Evolutionary conservation across 768 basidiomycete species (phyloP).

Genomic region (Rhodotorula toruloides): DNA sequence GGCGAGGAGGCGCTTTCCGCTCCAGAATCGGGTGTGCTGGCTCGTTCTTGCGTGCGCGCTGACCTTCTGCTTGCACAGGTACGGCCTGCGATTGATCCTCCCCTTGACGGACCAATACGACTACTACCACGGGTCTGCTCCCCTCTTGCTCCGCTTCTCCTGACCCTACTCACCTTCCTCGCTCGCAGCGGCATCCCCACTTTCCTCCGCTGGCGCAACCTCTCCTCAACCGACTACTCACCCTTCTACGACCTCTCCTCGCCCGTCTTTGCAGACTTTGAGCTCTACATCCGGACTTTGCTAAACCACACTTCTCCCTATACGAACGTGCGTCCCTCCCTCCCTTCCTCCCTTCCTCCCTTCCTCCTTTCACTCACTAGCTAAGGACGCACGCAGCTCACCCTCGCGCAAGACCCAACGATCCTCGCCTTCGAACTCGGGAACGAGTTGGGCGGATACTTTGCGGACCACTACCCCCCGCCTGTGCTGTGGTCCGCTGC

Average conservation of each 20-base stretch:
- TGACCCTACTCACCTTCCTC: too few relatives aligned
- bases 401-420: slow-evolving; percentile 37
- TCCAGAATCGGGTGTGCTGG: too few relatives aligned
- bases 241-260: slow-evolving; percentile 39
- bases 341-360: background rate
- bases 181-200: slow-evolving; percentile 11
- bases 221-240: slow-evolving; percentile 22
- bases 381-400: slow-evolving; percentile 8
- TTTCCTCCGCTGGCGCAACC: slow-evolving; percentile 40
- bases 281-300: slow-evolving; percentile 31
- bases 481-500: slow-evolving; percentile 36
- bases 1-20: background rate
- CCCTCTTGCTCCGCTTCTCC: background rate
- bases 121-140: slow-evolving; percentile 36
- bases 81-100: slow-evolving; percentile 38
- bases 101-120: slow-evolving; percentile 41
- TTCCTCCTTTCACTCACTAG: background rate
- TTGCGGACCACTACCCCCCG: slow-evolving; percentile 12
- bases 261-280: slow-evolving; percentile 30
- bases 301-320: slow-evolving; percentile 36
- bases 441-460: slow-evolving; percentile 40
- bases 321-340: slow-evolving; percentile 25
- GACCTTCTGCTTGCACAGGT: slow-evolving; percentile 3
- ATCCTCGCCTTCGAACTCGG: slow-evolving; percentile 41
- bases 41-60: background rate